phyloP scores from a whole-genome alignment of 257 asterid species.

The Plantago ovata region DNA sequence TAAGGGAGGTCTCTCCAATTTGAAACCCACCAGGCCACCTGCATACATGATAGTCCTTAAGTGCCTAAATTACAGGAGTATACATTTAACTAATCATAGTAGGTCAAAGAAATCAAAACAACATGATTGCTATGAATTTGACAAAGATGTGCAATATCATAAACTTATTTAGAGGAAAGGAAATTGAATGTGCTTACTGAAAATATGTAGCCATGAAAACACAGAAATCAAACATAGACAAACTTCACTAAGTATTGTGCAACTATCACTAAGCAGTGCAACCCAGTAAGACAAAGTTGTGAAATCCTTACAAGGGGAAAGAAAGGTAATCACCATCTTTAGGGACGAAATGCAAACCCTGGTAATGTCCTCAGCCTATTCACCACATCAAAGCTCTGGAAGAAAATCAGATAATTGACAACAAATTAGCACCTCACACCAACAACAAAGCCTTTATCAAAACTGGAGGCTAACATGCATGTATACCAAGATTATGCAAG shows the following conservation, averaged over 20 bases:
- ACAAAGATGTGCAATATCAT: too few species aligned
- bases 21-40: conserved; percentile 67
- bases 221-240: too few species aligned
- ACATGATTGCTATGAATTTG: too few species aligned
- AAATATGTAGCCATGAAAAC: too few species aligned
- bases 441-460: conserved; percentile 9
- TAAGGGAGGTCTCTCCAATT: conserved; percentile 60
- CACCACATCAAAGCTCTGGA: conserved; percentile 85
- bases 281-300: conserved; percentile 28
- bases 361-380: conserved; percentile 61
- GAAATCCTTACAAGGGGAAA: conserved; percentile 68
- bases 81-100: too few species aligned
- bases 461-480: not conserved
- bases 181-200: too few species aligned
- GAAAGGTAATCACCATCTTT: conserved; percentile 95
- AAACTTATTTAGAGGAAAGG: not conserved
- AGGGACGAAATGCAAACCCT: conserved; percentile 66
- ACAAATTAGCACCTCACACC: conserved; percentile 5
- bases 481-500: conserved; percentile 78
- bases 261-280: conserved; percentile 12
- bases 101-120: too few species aligned
- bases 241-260: not conserved
- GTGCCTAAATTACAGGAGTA: conserved; percentile 65
- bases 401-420: conserved; percentile 11
- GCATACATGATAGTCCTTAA: conserved; percentile 87